phyloP scores from a whole-genome alignment of 2,329 filamentous ascomycete genomes.

The Blastomyces gilchristii region DNA sequence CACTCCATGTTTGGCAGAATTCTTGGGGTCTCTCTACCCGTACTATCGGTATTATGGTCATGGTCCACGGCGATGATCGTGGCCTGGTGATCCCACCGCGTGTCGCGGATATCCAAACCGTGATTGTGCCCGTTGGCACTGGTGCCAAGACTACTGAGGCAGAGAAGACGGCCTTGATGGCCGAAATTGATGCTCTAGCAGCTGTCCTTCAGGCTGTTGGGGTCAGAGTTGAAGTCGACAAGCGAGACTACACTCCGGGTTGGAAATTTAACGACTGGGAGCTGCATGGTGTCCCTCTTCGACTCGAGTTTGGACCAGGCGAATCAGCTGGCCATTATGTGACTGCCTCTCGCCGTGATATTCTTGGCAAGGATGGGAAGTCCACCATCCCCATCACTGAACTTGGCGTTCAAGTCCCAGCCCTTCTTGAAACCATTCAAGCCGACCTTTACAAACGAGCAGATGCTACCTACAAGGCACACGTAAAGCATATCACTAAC shows the following conservation, averaged over 20 bases:
- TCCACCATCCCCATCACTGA: slow-evolving; percentile 65
- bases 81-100: slow-evolving; percentile 87
- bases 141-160: slow-evolving; percentile 78
- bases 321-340: slow-evolving; percentile 79
- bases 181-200: slow-evolving; percentile 62
- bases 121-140: slow-evolving; percentile 87
- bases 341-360: slow-evolving; percentile 77
- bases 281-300: slow-evolving; percentile 85
- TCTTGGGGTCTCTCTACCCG: slow-evolving; percentile 97
- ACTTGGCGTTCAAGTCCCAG: slow-evolving; percentile 61
- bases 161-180: slow-evolving; percentile 64
- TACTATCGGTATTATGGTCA: slow-evolving; percentile 96
- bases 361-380: slow-evolving; percentile 56
- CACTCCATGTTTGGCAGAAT: slow-evolving; percentile 93
- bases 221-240: slow-evolving; percentile 70
- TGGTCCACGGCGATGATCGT: slow-evolving; percentile 94
- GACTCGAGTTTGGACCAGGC: slow-evolving; percentile 92
- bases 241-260: slow-evolving; percentile 82
- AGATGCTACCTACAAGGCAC: slow-evolving; percentile 63
- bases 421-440: slow-evolving; percentile 83
- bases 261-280: slow-evolving; percentile 99
- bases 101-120: slow-evolving; percentile 73
- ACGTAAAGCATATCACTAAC: slow-evolving; percentile 69
- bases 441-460: slow-evolving; percentile 69
- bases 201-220: slow-evolving; percentile 59